phyloP scores from a whole-genome alignment of 805 yeast species.

The Saccharomyces kudriavzevii region DNA sequence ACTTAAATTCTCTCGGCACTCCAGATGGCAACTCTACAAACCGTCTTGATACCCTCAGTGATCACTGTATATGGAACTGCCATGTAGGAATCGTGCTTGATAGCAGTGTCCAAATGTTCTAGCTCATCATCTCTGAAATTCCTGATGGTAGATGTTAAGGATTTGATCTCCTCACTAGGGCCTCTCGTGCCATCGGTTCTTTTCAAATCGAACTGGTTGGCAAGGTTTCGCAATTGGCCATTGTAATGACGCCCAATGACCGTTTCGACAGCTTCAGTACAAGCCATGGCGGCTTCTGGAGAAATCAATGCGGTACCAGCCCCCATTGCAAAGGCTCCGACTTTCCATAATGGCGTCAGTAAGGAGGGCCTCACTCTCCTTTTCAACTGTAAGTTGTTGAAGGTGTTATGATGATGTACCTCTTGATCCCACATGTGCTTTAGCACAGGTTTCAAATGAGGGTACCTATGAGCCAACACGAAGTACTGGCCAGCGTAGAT shows the following conservation, averaged over 20 bases:
- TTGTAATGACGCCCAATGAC: constrained; percentile 96
- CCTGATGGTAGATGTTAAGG: constrained; percentile 55
- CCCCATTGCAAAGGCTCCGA: constrained; percentile 84
- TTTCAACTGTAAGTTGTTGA: constrained; percentile 64
- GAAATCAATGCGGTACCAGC: constrained; percentile 77
- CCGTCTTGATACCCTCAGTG: constrained; percentile 76
- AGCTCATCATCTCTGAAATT: constrained; percentile 88
- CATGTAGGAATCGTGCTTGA: constrained; percentile 81
- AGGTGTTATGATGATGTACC: constrained; percentile 79
- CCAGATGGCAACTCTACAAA: constrained; percentile 85
- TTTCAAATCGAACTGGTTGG: constrained; percentile 52
- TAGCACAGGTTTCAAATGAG: constrained; percentile 69
- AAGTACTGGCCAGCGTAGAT: constrained; percentile 87
- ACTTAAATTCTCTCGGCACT: constrained; percentile 72
- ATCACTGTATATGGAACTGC: constrained; percentile 88
- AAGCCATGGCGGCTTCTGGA: constrained; percentile 98
- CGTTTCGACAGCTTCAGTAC: constrained; percentile 97
- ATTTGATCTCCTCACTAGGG: constrained; percentile 43
- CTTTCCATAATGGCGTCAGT: constrained; percentile 87
- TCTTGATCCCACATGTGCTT: constrained; percentile 99
- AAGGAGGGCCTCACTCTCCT: constrained; percentile 86
- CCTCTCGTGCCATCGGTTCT: constrained; percentile 26
- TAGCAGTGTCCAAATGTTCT: constrained; percentile 91
- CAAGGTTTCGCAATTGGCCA: constrained; percentile 71
- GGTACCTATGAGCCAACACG: constrained; percentile 61